Evolutionary conservation across 176 grass and related monocot genomes (phyloP), one percentile per base, ranked within the genome.

Genomic region (Poa annua): DNA sequence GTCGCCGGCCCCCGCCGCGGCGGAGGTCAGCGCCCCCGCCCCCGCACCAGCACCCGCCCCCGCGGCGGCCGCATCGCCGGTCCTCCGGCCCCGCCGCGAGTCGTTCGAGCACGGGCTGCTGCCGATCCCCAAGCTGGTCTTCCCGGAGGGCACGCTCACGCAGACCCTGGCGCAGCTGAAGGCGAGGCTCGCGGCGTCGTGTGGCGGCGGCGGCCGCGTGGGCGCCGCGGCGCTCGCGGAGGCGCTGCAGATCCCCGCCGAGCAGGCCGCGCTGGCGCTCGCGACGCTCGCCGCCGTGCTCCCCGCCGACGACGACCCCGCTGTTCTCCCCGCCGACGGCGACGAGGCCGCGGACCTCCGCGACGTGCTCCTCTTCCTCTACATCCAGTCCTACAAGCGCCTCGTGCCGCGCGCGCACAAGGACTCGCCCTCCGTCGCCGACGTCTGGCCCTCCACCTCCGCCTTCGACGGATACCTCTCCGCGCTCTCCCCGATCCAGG

Each of bases 381-480:
- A 89, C 79, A 93, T 96, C 61, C 96, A 99, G 62, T 92, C 91
- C 9, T 99, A 99, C 85, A 99, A 96, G 89, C 81, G 96, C 57
- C 88, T 99, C 56, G 87, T 99, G 19, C 89, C 93, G 33, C 93
- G 96, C 53, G 74, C 79, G 26, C 91, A 90, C 80, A 98, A 98
- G 87, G 96, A 98, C 83, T 99, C 96, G 6, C 81, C 88, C 17
- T 87, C 86, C 14, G 93, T 92, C 66, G 74, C 93, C 56, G 96
- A 99, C 80, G 93, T 99, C 13, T 99, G 96, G 96, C 96, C 96
- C 1, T 91, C 91, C 73, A 91, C 96, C 60, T 99, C 96, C 20
- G 96, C 93, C 5, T 99, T 99, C 83, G 96, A 99, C 47, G 89
- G 96, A 0, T 99, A 86, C 80, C 80, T 99, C 20, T 96, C 93